Conservation (phyloP, 2,329 filamentous ascomycete genomes). For the Claviceps sp. region DNA sequence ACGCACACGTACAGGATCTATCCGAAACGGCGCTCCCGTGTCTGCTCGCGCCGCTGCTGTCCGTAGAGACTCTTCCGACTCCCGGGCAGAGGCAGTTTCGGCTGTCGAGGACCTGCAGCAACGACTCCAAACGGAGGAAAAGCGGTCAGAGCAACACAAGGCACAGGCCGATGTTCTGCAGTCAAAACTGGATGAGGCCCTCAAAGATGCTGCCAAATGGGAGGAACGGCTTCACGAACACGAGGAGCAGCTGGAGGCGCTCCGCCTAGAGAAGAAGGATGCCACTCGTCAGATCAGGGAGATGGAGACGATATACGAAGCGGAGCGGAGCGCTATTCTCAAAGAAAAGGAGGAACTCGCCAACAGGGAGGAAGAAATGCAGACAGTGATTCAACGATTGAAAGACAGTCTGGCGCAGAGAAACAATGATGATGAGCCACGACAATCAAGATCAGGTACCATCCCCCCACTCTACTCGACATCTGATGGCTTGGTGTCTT, state of each 20-base stretch:
- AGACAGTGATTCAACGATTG: constrained; percentile 75
- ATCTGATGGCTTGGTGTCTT: background rate
- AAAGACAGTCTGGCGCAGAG: constrained; percentile 80
- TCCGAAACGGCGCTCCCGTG: constrained; percentile 50
- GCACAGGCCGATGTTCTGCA: constrained; percentile 80
- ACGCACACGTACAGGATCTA: constrained; percentile 47
- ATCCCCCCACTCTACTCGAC: background rate
- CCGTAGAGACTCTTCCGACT: constrained; percentile 51
- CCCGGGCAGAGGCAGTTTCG: constrained; percentile 65
- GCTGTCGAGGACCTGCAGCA: constrained; percentile 75
- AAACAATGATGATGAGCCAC: constrained; percentile 45
- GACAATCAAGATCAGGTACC: constrained; percentile 46
- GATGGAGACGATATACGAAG: constrained; percentile 84
- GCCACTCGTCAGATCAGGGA: constrained; percentile 73
- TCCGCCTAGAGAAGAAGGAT: constrained; percentile 79
- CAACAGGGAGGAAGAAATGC: constrained; percentile 79
- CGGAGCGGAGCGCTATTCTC: constrained; percentile 72
- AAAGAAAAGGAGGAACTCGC: constrained; percentile 86
- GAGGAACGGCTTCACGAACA: constrained; percentile 82
- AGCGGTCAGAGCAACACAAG: constrained; percentile 61
- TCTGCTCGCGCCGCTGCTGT: constrained; percentile 61
- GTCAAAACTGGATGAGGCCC: constrained; percentile 70
- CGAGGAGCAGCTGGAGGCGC: constrained; percentile 66
- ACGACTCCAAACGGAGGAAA: constrained; percentile 68
- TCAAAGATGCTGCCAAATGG: constrained; percentile 69